Percentiles rank a stretch among this genome's conserved stretches.
Evolutionary conservation across 768 basidiomycete genomes (phyloP).

Genomic region (Lactarius vividus): DNA sequence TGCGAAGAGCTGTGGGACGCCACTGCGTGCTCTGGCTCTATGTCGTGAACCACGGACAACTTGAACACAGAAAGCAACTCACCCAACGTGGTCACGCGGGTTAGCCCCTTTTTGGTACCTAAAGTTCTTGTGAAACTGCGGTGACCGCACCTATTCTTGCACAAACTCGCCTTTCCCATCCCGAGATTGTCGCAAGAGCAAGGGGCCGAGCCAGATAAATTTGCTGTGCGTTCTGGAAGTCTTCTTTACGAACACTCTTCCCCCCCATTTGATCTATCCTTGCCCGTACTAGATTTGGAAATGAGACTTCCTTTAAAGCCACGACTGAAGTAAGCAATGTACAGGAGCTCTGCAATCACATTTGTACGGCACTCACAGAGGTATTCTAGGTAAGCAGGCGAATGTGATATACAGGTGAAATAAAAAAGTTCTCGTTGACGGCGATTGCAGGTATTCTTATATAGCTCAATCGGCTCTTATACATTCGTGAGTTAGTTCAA

Average conservation of each 20-base stretch:
- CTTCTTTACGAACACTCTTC: not conserved
- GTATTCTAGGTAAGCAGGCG: conserved; percentile 11
- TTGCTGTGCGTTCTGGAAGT: not conserved
- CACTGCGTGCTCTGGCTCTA: no score
- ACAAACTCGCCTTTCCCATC: not conserved
- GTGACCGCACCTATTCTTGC: not conserved
- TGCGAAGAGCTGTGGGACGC: no score
- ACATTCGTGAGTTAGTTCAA: conserved; percentile 30
- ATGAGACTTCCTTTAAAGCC: conserved; percentile 14
- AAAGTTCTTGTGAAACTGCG: not conserved
- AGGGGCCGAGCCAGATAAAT: not conserved
- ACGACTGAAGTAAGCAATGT: conserved; percentile 8
- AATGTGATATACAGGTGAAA: not conserved
- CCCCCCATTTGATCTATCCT: conserved; percentile 4
- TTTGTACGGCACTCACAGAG: conserved; percentile 11
- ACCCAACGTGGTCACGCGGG: no score
- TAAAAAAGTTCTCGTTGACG: not conserved
- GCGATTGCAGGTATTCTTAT: conserved; percentile 33
- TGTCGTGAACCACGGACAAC: no score
- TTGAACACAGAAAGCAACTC: no score
- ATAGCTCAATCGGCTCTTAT: conserved; percentile 34
- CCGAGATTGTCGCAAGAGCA: not conserved
- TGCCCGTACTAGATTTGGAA: conserved; percentile 16
- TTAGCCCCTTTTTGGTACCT: not conserved
- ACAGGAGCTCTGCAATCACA: conserved; percentile 15